These are phyloP conservation scores for Bassia scoparia DNA, from an alignment of 148 eudicot genomes.

Conservation along the genomic window DNA sequence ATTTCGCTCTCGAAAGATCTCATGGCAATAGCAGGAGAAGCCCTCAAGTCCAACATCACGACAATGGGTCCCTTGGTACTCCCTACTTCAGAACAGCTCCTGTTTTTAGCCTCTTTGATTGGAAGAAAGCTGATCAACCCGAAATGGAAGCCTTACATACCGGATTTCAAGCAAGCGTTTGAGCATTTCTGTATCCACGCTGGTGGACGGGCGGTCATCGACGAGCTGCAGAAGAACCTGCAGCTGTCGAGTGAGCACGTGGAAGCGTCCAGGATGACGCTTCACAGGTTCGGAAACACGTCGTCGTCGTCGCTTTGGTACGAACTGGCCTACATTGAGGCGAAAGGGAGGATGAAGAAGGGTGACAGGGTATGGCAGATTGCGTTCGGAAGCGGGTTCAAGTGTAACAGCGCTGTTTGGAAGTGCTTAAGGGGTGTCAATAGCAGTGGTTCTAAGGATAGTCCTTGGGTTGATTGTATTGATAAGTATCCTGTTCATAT, in stretches of 20 bases:
- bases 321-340: slow-evolving; percentile 46
- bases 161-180: slow-evolving; percentile 49
- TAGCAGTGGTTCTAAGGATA: slow-evolving; percentile 14
- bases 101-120: slow-evolving; percentile 30
- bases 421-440: slow-evolving; percentile 27
- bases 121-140: slow-evolving; percentile 32
- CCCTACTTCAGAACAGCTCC: slow-evolving; percentile 42
- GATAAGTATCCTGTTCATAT: slow-evolving; percentile 45
- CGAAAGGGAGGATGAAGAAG: slow-evolving; percentile 48
- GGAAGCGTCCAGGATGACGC: slow-evolving; percentile 52
- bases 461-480: slow-evolving; percentile 52
- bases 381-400: slow-evolving; percentile 51
- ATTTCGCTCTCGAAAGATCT: slow-evolving; percentile 38
- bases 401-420: slow-evolving; percentile 63
- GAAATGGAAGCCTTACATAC: slow-evolving; percentile 36
- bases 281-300: slow-evolving; percentile 54
- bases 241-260: slow-evolving; percentile 34
- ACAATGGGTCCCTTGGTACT: slow-evolving; percentile 47
- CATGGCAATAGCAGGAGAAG: slow-evolving; percentile 42
- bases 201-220: slow-evolving; percentile 52
- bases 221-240: slow-evolving; percentile 51
- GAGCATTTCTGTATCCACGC: slow-evolving; percentile 63
- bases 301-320: slow-evolving; percentile 56
- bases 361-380: slow-evolving; percentile 59
- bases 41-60: slow-evolving; percentile 42